Conservation (phyloP, 345 rosid genomes). For the Eucalyptus erythrocorys region DNA sequence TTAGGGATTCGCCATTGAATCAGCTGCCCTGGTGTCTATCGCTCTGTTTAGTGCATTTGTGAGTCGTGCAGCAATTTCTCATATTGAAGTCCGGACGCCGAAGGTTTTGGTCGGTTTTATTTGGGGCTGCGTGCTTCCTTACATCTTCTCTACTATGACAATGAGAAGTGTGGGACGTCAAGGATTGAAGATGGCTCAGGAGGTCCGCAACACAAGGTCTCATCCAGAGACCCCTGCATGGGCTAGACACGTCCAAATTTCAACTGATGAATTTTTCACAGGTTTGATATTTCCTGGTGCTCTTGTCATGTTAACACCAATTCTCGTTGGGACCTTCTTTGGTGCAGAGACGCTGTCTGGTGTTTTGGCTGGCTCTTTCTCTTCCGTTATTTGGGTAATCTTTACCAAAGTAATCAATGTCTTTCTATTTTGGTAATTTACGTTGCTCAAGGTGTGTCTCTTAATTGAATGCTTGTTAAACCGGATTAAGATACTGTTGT, state of each 20-base stretch:
- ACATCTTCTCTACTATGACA: slow-evolving; percentile 22
- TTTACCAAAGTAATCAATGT: neutral
- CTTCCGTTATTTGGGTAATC: slow-evolving; percentile 17
- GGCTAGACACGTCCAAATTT: slow-evolving; percentile 16
- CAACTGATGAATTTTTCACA: slow-evolving; percentile 14
- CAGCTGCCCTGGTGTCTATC: slow-evolving; percentile 26
- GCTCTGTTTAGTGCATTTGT: slow-evolving; percentile 27
- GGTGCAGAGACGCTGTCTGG: slow-evolving; percentile 21
- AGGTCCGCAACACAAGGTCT: neutral
- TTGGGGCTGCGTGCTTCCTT: slow-evolving; percentile 18
- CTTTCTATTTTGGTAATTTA: neutral
- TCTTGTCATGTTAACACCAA: slow-evolving; percentile 20
- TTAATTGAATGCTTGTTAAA: neutral
- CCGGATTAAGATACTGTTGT: neutral
- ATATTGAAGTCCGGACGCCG: slow-evolving; percentile 1
- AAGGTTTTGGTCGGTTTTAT: slow-evolving; percentile 25
- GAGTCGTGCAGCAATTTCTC: slow-evolving; percentile 18
- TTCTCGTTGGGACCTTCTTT: slow-evolving; percentile 16
- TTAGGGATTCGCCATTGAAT: slow-evolving; percentile 23
- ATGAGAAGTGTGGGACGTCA: slow-evolving; percentile 28
- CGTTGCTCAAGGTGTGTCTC: neutral
- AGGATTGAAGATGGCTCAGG: slow-evolving; percentile 23
- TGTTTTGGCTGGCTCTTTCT: slow-evolving; percentile 21
- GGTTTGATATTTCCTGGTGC: slow-evolving; percentile 25
- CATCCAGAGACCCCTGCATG: neutral